Conservation (phyloP, 2,329 filamentous ascomycete species). For the Graphium sp. region DNA sequence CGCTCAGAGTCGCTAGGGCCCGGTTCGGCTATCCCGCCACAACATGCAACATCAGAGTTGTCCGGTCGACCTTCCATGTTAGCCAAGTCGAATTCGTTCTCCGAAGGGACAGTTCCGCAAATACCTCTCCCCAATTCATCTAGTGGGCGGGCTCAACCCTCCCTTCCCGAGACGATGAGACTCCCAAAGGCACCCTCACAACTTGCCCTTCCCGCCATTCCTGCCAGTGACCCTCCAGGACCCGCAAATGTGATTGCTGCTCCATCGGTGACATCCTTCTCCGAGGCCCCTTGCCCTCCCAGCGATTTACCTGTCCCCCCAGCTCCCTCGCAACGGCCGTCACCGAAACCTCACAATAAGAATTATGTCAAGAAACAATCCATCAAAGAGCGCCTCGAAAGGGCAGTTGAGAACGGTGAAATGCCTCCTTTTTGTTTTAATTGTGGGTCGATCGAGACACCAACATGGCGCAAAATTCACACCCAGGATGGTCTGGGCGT, state of each 20-base stretch:
- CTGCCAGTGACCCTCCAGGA: slow-evolving; percentile 32
- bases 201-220: slow-evolving; percentile 7
- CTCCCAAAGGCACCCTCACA: slow-evolving; percentile 1
- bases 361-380: slow-evolving; percentile 45
- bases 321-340: slow-evolving; percentile 16
- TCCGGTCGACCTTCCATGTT: no score
- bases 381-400: slow-evolving; percentile 40
- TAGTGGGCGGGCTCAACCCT: no score
- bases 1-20: no score
- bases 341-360: slow-evolving; percentile 35
- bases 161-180: background rate
- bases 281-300: slow-evolving; percentile 22
- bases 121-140: no score
- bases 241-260: slow-evolving; percentile 19
- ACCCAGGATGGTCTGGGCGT: slow-evolving; percentile 56
- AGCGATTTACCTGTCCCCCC: slow-evolving; percentile 20
- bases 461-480: slow-evolving; percentile 90
- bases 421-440: slow-evolving; percentile 83
- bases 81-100: no score
- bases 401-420: slow-evolving; percentile 58
- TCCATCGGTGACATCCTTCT: slow-evolving; percentile 20
- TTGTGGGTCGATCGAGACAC: slow-evolving; percentile 88
- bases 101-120: no score
- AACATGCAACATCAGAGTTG: no score
- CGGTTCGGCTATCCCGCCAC: no score